Conservation (phyloP, 768 basidiomycete species). For the Pluteus cervinus region DNA sequence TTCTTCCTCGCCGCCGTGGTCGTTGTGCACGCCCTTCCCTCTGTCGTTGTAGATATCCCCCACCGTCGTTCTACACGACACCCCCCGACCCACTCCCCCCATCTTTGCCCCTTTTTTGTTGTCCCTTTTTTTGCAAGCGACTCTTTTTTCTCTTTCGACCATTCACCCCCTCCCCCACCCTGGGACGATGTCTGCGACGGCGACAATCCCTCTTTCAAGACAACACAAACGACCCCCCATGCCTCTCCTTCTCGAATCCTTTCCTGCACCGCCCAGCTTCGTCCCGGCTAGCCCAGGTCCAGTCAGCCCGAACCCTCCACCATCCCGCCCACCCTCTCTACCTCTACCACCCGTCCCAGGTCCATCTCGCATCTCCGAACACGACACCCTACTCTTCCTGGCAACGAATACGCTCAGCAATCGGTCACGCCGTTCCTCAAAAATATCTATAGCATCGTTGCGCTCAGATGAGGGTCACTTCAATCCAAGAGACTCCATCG, state of each 20-base stretch:
- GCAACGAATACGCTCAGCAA: conserved; percentile 1
- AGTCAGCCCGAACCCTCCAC: conserved; percentile 12
- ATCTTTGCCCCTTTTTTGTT: too few relatives aligned
- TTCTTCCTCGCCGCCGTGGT: too few relatives aligned
- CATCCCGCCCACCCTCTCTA: conserved; percentile 26
- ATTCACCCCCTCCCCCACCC: too few relatives aligned
- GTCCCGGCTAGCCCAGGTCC: conserved; percentile 29
- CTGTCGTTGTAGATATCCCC: too few relatives aligned
- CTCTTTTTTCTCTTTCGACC: too few relatives aligned
- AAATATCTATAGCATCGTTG: neutral
- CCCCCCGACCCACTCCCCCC: too few relatives aligned
- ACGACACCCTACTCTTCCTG: conserved; percentile 20
- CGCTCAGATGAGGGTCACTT: conserved; percentile 6
- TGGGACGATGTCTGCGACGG: too few relatives aligned
- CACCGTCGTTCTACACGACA: too few relatives aligned
- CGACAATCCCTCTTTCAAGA: too few relatives aligned
- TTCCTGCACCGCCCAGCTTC: conserved; percentile 36
- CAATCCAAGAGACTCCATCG: conserved; percentile 6
- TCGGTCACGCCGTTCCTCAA: conserved; percentile 4
- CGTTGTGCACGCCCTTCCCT: too few relatives aligned
- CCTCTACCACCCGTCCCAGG: conserved; percentile 60
- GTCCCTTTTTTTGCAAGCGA: too few relatives aligned
- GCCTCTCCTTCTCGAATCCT: conserved; percentile 34
- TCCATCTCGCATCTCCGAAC: conserved; percentile 47
- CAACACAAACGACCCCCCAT: too few relatives aligned